Base-by-base conservation (phyloP, 306 rosid genomes). In the Mucuna pruriens region DNA sequence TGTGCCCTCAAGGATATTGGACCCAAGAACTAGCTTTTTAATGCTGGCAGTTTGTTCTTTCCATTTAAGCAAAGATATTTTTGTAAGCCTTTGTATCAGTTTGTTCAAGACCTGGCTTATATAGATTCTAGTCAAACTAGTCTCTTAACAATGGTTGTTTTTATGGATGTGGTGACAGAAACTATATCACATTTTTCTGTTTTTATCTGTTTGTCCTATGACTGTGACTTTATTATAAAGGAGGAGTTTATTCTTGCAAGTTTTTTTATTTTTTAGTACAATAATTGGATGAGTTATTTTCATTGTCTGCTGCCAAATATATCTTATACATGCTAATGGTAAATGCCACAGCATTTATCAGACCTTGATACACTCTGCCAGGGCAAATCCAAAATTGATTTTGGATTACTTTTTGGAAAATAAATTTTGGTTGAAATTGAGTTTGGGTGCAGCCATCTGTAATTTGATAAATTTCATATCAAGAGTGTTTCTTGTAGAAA, bases 1-100 rank as follows among this genome's bases (percentile, higher is more conserved):
- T 84, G 88, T 67, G 92, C 89, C 31, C 88, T 91, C 62, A 91
- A 91, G 88, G 97, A 91, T 75, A 91, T 91, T 80, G 97, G 97
- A 7, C 92, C 92, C 0, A 91, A 90, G 86, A 86, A 89, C 83
- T 84, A 71, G 78, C 13, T 64, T 68, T 68, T 40, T 17, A 26
- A 25, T 62, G 22, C 66, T 75, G 42, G 63, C 51, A 36, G 38
- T 84, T 76, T 79, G 82, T 84, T 87, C 83, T 76, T 79, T 86
- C 15, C 64, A 74, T 78, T 85, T 57, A 67, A 75, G 84, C 76
- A 26, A 57, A 75, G 38, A 29, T 82, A 75, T 63, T 87, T 83
- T 82, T 82, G 79, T 68, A 75, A 84, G 80, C 76, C 36, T 68
- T 76, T 64, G 39, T 74, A 65, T 81, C 42, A 67, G 66, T 74